These are phyloP conservation scores for Coemansia sp. DNA, from an alignment of 192 early-diverging fungal genomes.

Conservation along the genomic window DNA sequence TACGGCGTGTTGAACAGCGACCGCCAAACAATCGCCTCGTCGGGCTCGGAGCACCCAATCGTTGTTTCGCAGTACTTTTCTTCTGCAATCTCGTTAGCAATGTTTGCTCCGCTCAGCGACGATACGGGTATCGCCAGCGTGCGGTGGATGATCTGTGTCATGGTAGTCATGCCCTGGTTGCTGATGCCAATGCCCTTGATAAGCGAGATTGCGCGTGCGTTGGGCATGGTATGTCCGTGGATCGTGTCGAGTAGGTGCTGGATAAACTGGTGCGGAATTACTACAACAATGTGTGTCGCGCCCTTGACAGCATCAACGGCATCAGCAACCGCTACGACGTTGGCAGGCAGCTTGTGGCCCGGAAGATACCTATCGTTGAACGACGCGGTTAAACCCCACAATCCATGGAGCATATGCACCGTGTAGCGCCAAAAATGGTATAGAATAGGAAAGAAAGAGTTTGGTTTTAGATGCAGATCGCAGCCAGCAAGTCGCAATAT, in stretches of 20 bases:
- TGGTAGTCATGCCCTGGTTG: conserved; percentile 70
- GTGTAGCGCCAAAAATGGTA: too few species aligned
- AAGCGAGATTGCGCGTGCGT: conserved; percentile 88
- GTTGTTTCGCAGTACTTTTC: conserved; percentile 97
- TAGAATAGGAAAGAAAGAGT: too few species aligned
- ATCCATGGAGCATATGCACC: too few species aligned
- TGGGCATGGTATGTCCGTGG: conserved; percentile 63
- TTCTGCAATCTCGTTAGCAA: conserved; percentile 91
- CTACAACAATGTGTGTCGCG: conserved; percentile 92
- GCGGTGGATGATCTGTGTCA: conserved; percentile 80
- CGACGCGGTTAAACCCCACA: not conserved
- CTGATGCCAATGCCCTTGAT: conserved; percentile 91
- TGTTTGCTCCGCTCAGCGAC: conserved; percentile 95
- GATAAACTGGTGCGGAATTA: conserved; percentile 95
- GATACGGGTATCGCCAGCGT: conserved; percentile 74
- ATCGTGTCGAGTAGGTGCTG: conserved; percentile 64
- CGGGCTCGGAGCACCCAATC: conserved; percentile 69
- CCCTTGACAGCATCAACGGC: conserved; percentile 72
- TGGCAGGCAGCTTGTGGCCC: conserved; percentile 77
- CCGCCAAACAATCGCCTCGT: conserved; percentile 77
- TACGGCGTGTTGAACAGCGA: conserved; percentile 84
- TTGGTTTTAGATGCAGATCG: too few species aligned
- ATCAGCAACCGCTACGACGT: conserved; percentile 84
- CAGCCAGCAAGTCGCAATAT: too few species aligned
- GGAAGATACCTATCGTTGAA: conserved; percentile 70